Evolutionary conservation across 352 stramenopile genomes (phyloP).

Genomic region (Phytopythium kandeliae): DNA sequence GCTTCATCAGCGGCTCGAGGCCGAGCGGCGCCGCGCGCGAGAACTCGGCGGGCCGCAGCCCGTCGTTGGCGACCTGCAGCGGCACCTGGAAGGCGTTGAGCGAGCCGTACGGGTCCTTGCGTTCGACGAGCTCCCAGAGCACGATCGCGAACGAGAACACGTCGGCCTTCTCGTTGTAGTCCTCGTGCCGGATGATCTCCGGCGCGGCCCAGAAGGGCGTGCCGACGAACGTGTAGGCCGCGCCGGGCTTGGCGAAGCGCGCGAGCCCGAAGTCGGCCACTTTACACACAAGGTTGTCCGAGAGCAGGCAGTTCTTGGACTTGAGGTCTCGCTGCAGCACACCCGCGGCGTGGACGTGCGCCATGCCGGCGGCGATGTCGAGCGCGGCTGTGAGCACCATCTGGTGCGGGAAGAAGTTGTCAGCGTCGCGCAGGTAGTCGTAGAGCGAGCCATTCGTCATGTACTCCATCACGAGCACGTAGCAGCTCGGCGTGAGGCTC

Average conservation of each 20-base stretch:
- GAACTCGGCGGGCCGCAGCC: slow-evolving; percentile 47
- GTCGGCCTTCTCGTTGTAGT: slow-evolving; percentile 71
- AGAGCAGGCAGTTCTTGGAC: slow-evolving; percentile 75
- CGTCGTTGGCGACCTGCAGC: slow-evolving; percentile 63
- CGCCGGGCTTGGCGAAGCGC: slow-evolving; percentile 32
- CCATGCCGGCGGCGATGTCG: slow-evolving; percentile 65
- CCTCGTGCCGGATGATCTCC: slow-evolving; percentile 71
- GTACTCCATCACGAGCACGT: slow-evolving; percentile 84
- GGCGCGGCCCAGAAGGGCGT: slow-evolving; percentile 76
- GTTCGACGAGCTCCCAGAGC: slow-evolving; percentile 70
- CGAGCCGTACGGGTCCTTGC: slow-evolving; percentile 62
- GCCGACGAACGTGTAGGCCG: slow-evolving; percentile 59
- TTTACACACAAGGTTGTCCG: slow-evolving; percentile 73
- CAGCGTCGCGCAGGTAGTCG: slow-evolving; percentile 67
- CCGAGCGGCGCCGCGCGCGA: slow-evolving; percentile 38
- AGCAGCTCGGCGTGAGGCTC: slow-evolving; percentile 68
- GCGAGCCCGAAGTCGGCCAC: slow-evolving; percentile 71
- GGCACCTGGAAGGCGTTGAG: slow-evolving; percentile 79
- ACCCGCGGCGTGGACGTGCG: slow-evolving; percentile 43
- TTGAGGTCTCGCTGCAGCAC: slow-evolving; percentile 75
- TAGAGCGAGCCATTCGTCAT: slow-evolving; percentile 83
- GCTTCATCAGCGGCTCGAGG: slow-evolving; percentile 65
- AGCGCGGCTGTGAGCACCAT: slow-evolving; percentile 55
- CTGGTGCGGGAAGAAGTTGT: slow-evolving; percentile 64
- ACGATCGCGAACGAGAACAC: slow-evolving; percentile 77